These are phyloP conservation scores for Mariannaea elegans DNA, from an alignment of 2,329 filamentous ascomycete species.

Conservation along the genomic window DNA sequence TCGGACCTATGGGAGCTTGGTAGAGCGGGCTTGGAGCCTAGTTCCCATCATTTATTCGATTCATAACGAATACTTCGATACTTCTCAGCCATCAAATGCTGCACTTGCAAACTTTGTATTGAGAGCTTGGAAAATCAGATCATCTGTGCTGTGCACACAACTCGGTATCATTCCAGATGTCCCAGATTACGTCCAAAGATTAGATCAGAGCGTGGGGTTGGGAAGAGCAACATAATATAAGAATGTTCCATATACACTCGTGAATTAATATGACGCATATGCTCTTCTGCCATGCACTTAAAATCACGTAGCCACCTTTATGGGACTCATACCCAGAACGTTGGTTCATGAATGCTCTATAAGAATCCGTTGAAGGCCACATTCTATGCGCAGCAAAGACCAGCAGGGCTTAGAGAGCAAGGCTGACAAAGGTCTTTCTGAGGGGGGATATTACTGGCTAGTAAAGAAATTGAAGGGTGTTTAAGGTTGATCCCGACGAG, in stretches of 20 bases:
- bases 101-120: slow-evolving; percentile 2
- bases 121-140: slow-evolving; percentile 4
- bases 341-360: too few species aligned
- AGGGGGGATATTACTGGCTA: background rate
- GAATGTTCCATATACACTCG: too few species aligned
- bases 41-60: background rate
- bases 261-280: too few species aligned
- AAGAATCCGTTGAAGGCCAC: too few species aligned
- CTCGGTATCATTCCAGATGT: background rate
- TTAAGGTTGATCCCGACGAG: too few species aligned
- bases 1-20: slow-evolving; percentile 8
- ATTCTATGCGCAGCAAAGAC: background rate
- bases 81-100: background rate
- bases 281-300: too few species aligned
- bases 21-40: slow-evolving; percentile 7
- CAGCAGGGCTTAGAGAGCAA: background rate
- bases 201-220: too few species aligned
- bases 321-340: too few species aligned
- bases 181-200: slow-evolving; percentile 1
- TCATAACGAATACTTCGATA: background rate
- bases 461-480: background rate
- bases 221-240: too few species aligned
- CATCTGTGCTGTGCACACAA: background rate
- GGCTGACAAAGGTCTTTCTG: background rate
- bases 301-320: too few species aligned